Evolutionary conservation across 257 asterid genomes (phyloP).

Genomic region (Penstemon newberryi): DNA sequence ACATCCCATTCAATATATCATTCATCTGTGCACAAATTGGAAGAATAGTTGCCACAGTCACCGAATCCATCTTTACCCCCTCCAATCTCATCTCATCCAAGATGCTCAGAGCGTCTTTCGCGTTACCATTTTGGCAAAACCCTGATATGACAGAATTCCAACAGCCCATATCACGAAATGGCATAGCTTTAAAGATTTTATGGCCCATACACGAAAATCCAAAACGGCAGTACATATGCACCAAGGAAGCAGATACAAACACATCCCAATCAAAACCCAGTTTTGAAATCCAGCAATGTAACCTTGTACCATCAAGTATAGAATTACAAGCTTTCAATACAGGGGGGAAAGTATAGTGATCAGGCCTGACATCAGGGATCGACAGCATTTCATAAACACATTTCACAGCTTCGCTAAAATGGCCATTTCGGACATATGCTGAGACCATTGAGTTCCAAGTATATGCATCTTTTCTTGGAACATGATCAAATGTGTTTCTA

Average conservation of each 20-base stretch:
- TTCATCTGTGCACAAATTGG: conserved; percentile 65
- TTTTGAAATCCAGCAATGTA: conserved; percentile 73
- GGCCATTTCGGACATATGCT: conserved; percentile 57
- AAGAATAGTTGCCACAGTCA: conserved; percentile 67
- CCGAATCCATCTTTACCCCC: conserved; percentile 62
- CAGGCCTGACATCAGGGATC: conserved; percentile 60
- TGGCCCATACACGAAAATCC: conserved; percentile 49
- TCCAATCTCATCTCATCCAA: conserved; percentile 63
- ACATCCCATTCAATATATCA: conserved; percentile 48
- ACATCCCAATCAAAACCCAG: conserved; percentile 78
- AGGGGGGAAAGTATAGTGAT: conserved; percentile 74
- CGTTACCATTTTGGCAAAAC: conserved; percentile 64
- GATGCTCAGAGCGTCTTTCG: conserved; percentile 52
- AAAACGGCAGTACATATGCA: conserved; percentile 84
- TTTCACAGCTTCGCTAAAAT: conserved; percentile 51
- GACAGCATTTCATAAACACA: conserved; percentile 64
- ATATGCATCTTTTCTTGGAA: conserved; percentile 58
- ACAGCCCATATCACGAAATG: conserved; percentile 78
- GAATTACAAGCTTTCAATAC: conserved; percentile 64
- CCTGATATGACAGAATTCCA: conserved; percentile 95
- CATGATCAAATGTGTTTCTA: conserved; percentile 44
- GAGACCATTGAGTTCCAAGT: conserved; percentile 83
- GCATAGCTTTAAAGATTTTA: conserved; percentile 66
- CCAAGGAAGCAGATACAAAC: conserved; percentile 79
- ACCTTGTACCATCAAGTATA: conserved; percentile 54